Conservation (phyloP, 805 yeast species). For the Scheffersomyces lignosus region DNA sequence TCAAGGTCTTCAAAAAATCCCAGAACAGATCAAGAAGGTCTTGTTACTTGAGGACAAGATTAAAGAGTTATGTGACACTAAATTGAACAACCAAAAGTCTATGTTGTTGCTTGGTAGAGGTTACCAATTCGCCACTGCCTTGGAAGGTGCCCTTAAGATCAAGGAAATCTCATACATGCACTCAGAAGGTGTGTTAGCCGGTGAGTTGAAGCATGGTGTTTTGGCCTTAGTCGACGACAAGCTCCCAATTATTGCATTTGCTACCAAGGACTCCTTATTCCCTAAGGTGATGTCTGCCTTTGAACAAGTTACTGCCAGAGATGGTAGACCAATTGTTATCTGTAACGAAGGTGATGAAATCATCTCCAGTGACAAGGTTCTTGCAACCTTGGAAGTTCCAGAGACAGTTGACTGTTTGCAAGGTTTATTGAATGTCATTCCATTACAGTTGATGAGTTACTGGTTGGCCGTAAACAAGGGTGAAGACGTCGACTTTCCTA, state of each 20-base stretch:
- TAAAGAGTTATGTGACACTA: constrained; percentile 68
- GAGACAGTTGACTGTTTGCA: constrained; percentile 96
- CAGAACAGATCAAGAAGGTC: constrained; percentile 80
- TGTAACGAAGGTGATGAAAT: constrained; percentile 80
- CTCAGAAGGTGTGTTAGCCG: constrained; percentile 98
- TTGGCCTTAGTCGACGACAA: constrained; percentile 93
- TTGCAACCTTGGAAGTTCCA: constrained; percentile 86
- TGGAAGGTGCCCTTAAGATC: constrained; percentile 97
- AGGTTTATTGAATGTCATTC: constrained; percentile 91
- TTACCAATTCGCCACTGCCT: constrained; percentile 93
- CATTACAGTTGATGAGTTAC: constrained; percentile 93
- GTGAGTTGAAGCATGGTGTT: constrained; percentile 98
- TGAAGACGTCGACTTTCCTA: constrained; percentile 96
- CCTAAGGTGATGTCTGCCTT: constrained; percentile 95
- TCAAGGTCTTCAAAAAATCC: constrained; percentile 78
- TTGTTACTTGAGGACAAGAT: constrained; percentile 72
- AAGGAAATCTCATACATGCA: constrained; percentile 99
- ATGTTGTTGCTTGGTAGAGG: constrained; percentile 94
- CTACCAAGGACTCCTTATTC: constrained; percentile 93
- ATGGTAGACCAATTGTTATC: constrained; percentile 93
- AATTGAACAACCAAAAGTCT: constrained; percentile 80
- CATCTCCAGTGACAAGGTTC: constrained; percentile 53
- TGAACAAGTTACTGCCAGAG: constrained; percentile 95
- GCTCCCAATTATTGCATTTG: constrained; percentile 92
- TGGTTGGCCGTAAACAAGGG: constrained; percentile 96